Percentiles rank a stretch among this genome's conserved stretches.
Conservation (phyloP, 164 flowering plant genomes). For the Chimonanthus salicifolius region DNA sequence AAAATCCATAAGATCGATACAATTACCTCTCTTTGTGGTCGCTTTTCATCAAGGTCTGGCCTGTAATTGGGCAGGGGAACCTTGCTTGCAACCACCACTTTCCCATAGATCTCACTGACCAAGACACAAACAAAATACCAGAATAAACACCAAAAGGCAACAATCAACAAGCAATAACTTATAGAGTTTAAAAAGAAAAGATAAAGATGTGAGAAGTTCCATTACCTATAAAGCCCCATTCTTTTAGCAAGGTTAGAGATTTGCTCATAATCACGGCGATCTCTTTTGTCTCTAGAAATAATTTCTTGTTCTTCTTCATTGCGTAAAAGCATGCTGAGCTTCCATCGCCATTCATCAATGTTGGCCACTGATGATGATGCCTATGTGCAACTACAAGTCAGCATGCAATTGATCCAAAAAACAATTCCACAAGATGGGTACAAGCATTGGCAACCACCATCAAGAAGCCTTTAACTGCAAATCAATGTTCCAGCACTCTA, state of each 20-base stretch:
- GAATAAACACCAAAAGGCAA: slow-evolving; percentile 1
- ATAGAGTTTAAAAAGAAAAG: not conserved
- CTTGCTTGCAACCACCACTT: slow-evolving; percentile 96
- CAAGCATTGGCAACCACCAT: not conserved
- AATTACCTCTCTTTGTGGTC: slow-evolving; percentile 98
- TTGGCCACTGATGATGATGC: slow-evolving; percentile 92
- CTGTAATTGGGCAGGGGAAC: slow-evolving; percentile 93
- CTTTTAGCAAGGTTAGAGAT: slow-evolving; percentile 81
- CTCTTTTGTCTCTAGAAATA: slow-evolving; percentile 81
- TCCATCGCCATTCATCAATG: slow-evolving; percentile 99
- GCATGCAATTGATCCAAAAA: not conserved
- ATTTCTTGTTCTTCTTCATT: slow-evolving; percentile 80
- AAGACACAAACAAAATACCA: not conserved
- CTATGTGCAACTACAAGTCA: slow-evolving; percentile 22
- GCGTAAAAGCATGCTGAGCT: slow-evolving; percentile 72
- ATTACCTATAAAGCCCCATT: slow-evolving; percentile 91
- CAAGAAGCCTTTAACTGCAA: not conserved
- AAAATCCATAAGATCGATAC: not conserved
- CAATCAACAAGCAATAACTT: not conserved
- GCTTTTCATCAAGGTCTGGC: slow-evolving; percentile 94
- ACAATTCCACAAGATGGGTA: not conserved
- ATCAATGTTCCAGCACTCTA: not conserved
- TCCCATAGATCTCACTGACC: slow-evolving; percentile 77
- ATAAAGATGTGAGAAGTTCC: not conserved
- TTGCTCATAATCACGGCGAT: slow-evolving; percentile 91